These are phyloP conservation scores for Coemansia sp. DNA, from an alignment of 192 early-diverging fungal genomes.

Conservation along the genomic window DNA sequence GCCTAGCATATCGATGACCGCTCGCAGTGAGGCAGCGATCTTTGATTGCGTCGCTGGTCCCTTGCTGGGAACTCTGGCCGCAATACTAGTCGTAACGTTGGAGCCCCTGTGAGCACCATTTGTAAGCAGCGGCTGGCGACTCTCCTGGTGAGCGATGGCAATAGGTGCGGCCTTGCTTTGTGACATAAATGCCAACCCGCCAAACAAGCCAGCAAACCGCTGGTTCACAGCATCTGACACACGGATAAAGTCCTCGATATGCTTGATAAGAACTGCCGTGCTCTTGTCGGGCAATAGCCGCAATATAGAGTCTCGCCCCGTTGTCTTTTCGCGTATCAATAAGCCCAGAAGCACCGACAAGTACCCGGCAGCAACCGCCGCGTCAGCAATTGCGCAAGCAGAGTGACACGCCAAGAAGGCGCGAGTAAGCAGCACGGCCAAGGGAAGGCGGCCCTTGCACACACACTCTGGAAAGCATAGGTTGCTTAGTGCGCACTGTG, in stretches of 20 bases:
- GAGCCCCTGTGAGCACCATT: not conserved
- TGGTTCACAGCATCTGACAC: conserved; percentile 40
- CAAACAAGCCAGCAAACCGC: conserved; percentile 35
- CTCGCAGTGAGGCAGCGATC: conserved; percentile 19
- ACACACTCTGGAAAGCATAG: conserved; percentile 41
- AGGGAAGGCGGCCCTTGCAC: conserved; percentile 24
- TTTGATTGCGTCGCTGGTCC: not conserved
- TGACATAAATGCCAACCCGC: conserved; percentile 18
- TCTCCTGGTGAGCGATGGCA: not conserved
- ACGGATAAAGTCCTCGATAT: conserved; percentile 45
- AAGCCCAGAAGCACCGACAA: conserved; percentile 48
- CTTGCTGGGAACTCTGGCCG: not conserved
- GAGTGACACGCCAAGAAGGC: conserved; percentile 39
- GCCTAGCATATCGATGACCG: conserved; percentile 24
- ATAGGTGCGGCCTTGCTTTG: not conserved
- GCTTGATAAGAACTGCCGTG: conserved; percentile 20
- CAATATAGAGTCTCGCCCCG: conserved; percentile 18
- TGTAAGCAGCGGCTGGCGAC: not conserved
- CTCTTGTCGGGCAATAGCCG: conserved; percentile 26
- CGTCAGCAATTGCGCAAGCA: conserved; percentile 23
- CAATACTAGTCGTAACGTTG: not conserved
- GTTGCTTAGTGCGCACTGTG: conserved; percentile 25
- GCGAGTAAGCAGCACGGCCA: conserved; percentile 30
- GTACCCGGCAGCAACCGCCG: conserved; percentile 47
- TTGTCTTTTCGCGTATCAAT: conserved; percentile 27